Percentiles rank a stretch among this genome's conserved stretches.
Evolutionary conservation across 2,329 filamentous ascomycete genomes (phyloP).

Genomic region (Trichophyton schoenleinii): DNA sequence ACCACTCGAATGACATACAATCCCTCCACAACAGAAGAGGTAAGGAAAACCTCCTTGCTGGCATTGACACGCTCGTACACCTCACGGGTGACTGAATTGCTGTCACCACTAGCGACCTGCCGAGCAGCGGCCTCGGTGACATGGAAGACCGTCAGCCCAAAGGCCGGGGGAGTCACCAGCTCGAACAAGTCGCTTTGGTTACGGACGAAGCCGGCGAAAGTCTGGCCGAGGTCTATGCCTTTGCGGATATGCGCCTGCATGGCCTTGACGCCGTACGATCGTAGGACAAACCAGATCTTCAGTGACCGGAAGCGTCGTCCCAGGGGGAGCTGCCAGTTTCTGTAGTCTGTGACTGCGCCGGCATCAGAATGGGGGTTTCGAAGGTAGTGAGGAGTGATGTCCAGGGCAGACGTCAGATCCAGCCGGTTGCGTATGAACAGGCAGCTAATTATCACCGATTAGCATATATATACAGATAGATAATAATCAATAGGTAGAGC

Average conservation of each 20-base stretch:
- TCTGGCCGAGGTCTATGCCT: conserved; percentile 56
- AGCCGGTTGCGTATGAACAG: conserved; percentile 64
- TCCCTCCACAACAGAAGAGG: conserved; percentile 59
- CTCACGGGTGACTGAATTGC: conserved; percentile 43
- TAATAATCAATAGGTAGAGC: neutral
- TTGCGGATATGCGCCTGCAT: conserved; percentile 60
- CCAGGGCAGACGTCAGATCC: conserved; percentile 67
- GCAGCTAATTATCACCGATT: conserved; percentile 43
- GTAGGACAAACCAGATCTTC: conserved; percentile 91
- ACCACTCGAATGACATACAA: conserved; percentile 71
- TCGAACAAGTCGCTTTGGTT: conserved; percentile 57
- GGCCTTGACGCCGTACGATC: conserved; percentile 66
- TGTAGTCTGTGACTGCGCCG: conserved; percentile 83
- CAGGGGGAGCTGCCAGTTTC: conserved; percentile 93
- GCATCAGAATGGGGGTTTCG: conserved; percentile 67
- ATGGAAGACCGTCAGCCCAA: conserved; percentile 66
- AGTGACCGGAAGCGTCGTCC: conserved; percentile 76
- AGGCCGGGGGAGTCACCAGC: conserved; percentile 60
- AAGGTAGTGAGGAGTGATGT: conserved; percentile 69
- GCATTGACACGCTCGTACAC: conserved; percentile 65
- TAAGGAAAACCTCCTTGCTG: conserved; percentile 69
- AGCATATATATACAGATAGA: neutral
- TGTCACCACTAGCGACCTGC: neutral
- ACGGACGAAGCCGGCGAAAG: conserved; percentile 51
- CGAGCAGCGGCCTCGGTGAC: conserved; percentile 38